Percentiles rank a stretch among this genome's conserved stretches.
These are phyloP conservation scores for Xylariaceae sp. DNA, from an alignment of 2,329 filamentous ascomycete species.

Conservation along the genomic window DNA sequence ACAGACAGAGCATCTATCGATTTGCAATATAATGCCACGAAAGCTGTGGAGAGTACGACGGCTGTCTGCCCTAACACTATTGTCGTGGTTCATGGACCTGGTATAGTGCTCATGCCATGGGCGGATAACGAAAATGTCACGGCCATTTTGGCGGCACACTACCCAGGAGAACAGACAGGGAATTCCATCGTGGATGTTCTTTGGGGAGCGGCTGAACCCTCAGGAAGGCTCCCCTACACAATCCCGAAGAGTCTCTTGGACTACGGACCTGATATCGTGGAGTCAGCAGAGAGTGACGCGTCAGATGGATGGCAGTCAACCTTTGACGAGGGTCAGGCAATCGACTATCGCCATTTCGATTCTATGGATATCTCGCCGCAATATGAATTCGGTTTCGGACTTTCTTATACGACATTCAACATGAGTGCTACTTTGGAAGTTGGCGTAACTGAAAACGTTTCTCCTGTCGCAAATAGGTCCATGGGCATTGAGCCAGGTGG, in stretches of 20 bases:
- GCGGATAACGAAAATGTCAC: constrained; percentile 66
- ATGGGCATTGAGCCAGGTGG: constrained; percentile 57
- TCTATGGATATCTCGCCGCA: constrained; percentile 62
- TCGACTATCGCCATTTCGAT: constrained; percentile 73
- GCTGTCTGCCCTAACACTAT: constrained; percentile 57
- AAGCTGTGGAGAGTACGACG: constrained; percentile 60
- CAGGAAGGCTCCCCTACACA: constrained; percentile 71
- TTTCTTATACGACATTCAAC: constrained; percentile 59
- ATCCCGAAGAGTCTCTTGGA: constrained; percentile 63
- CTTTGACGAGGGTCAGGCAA: constrained; percentile 70
- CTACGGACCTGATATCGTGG: constrained; percentile 52
- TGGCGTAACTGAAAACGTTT: constrained; percentile 29
- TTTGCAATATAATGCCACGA: constrained; percentile 67
- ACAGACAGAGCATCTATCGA: constrained; percentile 61
- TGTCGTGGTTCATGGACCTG: constrained; percentile 66
- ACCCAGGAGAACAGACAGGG: constrained; percentile 68
- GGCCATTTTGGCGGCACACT: constrained; percentile 65
- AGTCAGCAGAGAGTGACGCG: constrained; percentile 46
- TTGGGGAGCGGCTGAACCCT: constrained; percentile 66
- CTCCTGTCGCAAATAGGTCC: constrained; percentile 39
- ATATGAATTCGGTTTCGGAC: constrained; percentile 71
- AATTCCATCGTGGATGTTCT: constrained; percentile 67
- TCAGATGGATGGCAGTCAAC: constrained; percentile 51
- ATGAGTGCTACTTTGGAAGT: constrained; percentile 54
- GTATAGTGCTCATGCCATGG: constrained; percentile 61